A percentile compares a stretch with the other conserved stretches of the same genome.
These are phyloP conservation scores for Oldenlandia corymbosa DNA, from an alignment of 257 asterid species.

Conservation along the genomic window DNA sequence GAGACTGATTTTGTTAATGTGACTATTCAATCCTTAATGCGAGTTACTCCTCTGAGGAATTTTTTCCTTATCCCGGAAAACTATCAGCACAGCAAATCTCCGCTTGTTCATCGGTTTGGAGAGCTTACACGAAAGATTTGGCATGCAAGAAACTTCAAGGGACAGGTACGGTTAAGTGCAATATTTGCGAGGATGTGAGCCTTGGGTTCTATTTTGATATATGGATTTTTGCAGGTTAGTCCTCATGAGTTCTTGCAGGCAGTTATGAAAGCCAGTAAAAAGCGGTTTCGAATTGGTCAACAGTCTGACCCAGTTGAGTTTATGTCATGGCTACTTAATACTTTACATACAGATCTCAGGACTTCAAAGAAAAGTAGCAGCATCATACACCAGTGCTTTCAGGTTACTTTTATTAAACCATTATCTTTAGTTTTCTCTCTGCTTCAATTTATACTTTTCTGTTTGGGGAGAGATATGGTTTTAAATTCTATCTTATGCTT, in stretches of 20 bases:
- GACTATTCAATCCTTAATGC: too few relatives aligned
- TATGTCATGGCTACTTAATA: conserved; percentile 94
- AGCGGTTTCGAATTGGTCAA: conserved; percentile 74
- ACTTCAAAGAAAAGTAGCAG: conserved; percentile 59
- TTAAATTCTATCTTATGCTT: conserved; percentile 12
- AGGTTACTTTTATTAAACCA: conserved; percentile 39
- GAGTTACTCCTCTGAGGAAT: too few relatives aligned
- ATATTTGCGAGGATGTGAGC: neutral
- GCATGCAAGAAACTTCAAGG: too few relatives aligned
- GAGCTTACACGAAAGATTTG: too few relatives aligned
- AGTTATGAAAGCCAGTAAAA: conserved; percentile 89
- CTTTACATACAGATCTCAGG: conserved; percentile 73
- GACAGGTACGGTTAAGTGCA: conserved; percentile 43
- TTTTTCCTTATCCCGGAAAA: too few relatives aligned
- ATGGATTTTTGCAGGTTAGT: too few relatives aligned
- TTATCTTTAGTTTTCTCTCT: conserved; percentile 1
- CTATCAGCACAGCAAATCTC: too few relatives aligned
- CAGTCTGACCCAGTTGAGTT: conserved; percentile 98
- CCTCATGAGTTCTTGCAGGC: conserved; percentile 98
- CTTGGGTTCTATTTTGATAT: conserved; percentile 14
- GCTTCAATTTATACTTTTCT: too few relatives aligned
- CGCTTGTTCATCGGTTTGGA: too few relatives aligned
- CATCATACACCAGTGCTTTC: conserved; percentile 89
- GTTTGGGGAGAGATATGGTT: neutral
- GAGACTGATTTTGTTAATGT: too few relatives aligned